phyloP scores from a whole-genome alignment of 1,284 basidiomycete genomes.

The Boletus subluridellus region DNA sequence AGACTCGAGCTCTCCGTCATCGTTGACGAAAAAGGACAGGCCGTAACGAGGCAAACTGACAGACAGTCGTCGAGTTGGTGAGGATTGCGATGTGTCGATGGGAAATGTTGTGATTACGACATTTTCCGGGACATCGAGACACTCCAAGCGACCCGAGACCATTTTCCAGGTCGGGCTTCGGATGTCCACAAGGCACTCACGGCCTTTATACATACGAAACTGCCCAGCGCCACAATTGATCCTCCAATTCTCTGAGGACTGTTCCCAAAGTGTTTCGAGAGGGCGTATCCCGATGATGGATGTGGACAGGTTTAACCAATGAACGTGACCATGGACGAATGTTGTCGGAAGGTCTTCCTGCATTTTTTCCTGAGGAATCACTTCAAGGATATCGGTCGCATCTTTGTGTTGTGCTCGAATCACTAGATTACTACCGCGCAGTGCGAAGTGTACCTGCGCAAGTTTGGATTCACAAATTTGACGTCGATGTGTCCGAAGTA shows the following conservation, averaged over 20 bases:
- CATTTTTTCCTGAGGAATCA: constrained; percentile 38
- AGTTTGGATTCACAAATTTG: neutral
- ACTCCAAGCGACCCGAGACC: neutral
- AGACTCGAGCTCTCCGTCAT: constrained; percentile 24
- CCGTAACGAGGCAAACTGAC: constrained; percentile 37
- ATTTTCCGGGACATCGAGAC: neutral
- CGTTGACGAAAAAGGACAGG: constrained; percentile 33
- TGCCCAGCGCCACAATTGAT: neutral
- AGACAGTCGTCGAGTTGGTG: constrained; percentile 5
- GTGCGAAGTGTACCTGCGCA: constrained; percentile 30
- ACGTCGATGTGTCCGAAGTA: neutral
- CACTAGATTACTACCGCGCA: neutral
- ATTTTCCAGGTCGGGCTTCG: neutral
- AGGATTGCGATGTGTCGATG: neutral
- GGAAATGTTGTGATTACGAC: neutral
- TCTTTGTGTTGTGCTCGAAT: neutral
- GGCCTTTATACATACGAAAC: neutral
- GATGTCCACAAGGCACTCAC: neutral
- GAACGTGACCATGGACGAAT: constrained; percentile 35
- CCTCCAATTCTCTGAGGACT: constrained; percentile 20
- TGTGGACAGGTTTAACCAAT: constrained; percentile 39
- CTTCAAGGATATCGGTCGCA: constrained; percentile 24
- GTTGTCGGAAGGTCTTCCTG: constrained; percentile 37
- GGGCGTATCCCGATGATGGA: constrained; percentile 38
- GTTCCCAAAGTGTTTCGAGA: constrained; percentile 24